phyloP scores from a whole-genome alignment of 108 stramenopile species.

The Pseudonitzschia multiseries region DNA sequence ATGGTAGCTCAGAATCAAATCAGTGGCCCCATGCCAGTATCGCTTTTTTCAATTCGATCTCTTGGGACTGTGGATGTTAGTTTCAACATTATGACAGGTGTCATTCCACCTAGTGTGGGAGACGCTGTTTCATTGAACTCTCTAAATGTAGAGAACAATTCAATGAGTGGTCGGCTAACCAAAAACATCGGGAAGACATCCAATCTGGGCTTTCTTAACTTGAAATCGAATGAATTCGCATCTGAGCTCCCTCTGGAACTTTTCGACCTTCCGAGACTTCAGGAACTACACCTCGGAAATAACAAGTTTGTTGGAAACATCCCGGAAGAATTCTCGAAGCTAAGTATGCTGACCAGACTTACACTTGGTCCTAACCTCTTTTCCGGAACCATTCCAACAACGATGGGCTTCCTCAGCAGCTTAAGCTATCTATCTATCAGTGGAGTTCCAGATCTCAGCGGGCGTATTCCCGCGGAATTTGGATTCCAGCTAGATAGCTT shows the following conservation, averaged over 20 bases:
- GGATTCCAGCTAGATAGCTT: constrained; percentile 42
- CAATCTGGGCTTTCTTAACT: constrained; percentile 41
- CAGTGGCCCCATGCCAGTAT: constrained; percentile 28
- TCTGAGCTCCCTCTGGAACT: constrained; percentile 54
- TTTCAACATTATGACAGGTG: constrained; percentile 45
- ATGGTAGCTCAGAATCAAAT: constrained; percentile 24
- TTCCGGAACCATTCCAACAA: constrained; percentile 30
- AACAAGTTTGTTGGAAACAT: constrained; percentile 60
- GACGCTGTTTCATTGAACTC: constrained; percentile 37
- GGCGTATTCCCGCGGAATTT: constrained; percentile 63
- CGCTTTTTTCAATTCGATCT: constrained; percentile 15
- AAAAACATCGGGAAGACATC: constrained; percentile 39
- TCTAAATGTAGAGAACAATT: constrained; percentile 47
- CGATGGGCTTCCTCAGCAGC: constrained; percentile 32
- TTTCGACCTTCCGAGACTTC: constrained; percentile 37
- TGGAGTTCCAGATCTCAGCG: constrained; percentile 46
- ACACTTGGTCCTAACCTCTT: constrained; percentile 39
- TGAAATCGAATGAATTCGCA: constrained; percentile 52
- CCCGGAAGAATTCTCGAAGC: constrained; percentile 37
- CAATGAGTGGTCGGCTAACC: constrained; percentile 48
- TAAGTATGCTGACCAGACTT: constrained; percentile 20
- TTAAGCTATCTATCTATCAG: constrained; percentile 27
- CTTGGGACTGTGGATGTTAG: constrained; percentile 32
- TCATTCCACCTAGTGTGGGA: constrained; percentile 48
- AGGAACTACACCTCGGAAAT: constrained; percentile 51